Percentiles rank a stretch among this genome's conserved stretches.
Evolutionary conservation across 1,139 yeast genomes (phyloP).

Genomic region (Meyerozyma sp.): DNA sequence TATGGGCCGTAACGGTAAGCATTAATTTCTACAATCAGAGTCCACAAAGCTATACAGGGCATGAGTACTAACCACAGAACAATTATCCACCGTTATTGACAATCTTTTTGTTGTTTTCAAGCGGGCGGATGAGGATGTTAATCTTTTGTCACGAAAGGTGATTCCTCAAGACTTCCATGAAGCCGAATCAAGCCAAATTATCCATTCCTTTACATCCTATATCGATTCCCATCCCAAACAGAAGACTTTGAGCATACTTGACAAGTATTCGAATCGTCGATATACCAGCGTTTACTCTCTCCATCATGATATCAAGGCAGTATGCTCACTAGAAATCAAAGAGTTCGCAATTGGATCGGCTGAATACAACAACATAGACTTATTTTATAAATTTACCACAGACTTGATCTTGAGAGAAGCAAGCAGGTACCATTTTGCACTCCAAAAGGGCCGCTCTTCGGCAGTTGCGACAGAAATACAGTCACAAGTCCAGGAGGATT

Average conservation of each 20-base stretch:
- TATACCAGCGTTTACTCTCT: slow-evolving; percentile 47
- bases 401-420: slow-evolving; percentile 74
- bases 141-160: slow-evolving; percentile 28
- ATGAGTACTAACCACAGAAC: slow-evolving; percentile 5
- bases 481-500: slow-evolving; percentile 44
- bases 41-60: neutral
- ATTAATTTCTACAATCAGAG: neutral
- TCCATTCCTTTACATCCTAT: slow-evolving; percentile 34
- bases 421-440: slow-evolving; percentile 35
- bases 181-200: slow-evolving; percentile 34
- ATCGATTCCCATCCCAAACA: slow-evolving; percentile 17
- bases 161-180: slow-evolving; percentile 48
- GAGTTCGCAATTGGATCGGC: slow-evolving; percentile 51
- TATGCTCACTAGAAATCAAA: slow-evolving; percentile 47
- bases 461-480: slow-evolving; percentile 24
- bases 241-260: slow-evolving; percentile 16
- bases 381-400: slow-evolving; percentile 63
- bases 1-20: slow-evolving; percentile 1
- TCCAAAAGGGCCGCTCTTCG: slow-evolving; percentile 11
- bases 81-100: slow-evolving; percentile 8
- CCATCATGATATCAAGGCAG: slow-evolving; percentile 71
- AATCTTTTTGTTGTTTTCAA: slow-evolving; percentile 22
- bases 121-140: slow-evolving; percentile 25
- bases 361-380: slow-evolving; percentile 55
- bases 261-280: slow-evolving; percentile 17